Conservation (phyloP, 257 asterid genomes). For the Primulina tabacum region DNA sequence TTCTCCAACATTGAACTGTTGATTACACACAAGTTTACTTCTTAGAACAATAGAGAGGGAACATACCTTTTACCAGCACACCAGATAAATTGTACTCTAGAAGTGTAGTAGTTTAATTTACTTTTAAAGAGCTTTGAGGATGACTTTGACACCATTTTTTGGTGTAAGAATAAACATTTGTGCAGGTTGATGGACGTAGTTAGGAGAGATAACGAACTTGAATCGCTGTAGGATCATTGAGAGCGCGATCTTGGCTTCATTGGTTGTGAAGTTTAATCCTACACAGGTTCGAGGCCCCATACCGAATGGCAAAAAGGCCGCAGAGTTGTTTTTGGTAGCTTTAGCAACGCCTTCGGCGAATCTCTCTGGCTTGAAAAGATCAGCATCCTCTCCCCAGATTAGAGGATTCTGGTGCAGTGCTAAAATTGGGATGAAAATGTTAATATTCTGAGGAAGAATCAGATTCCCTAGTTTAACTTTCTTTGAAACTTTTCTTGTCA, state of each 20-base stretch:
- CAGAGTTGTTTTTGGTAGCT: slow-evolving; percentile 48
- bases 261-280: slow-evolving; percentile 53
- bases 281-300: slow-evolving; percentile 60
- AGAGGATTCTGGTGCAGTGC: slow-evolving; percentile 46
- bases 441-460: slow-evolving; percentile 32
- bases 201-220: slow-evolving; percentile 40
- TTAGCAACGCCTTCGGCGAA: slow-evolving; percentile 50
- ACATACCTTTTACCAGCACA: not conserved
- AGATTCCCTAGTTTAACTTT: slow-evolving; percentile 38
- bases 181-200: slow-evolving; percentile 47
- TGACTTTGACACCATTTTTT: slow-evolving; percentile 43
- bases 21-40: no score
- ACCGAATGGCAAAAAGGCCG: slow-evolving; percentile 59
- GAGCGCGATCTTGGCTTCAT: slow-evolving; percentile 52
- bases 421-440: slow-evolving; percentile 37
- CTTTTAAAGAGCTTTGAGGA: slow-evolving; percentile 33
- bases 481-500: slow-evolving; percentile 43
- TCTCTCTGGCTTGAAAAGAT: slow-evolving; percentile 55
- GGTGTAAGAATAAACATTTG: slow-evolving; percentile 49
- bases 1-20: no score
- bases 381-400: slow-evolving; percentile 57
- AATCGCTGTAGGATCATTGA: slow-evolving; percentile 53
- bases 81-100: not conserved
- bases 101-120: not conserved
- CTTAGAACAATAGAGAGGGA: not conserved